Evolutionary conservation across 352 stramenopile species (phyloP).

Genomic region (Aphanomyces cochlioides): DNA sequence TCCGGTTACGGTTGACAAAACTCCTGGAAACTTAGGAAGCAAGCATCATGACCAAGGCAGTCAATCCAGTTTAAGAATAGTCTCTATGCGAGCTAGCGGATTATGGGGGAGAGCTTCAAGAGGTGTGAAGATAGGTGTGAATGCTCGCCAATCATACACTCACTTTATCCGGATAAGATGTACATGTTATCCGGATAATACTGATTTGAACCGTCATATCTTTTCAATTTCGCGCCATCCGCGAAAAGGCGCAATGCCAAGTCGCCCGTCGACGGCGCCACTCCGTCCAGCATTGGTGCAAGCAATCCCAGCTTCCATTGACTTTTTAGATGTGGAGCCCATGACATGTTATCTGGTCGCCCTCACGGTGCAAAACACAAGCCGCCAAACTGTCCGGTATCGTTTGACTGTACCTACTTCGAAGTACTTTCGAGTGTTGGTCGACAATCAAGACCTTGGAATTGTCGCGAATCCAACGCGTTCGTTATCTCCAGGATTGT

Average conservation of each 20-base stretch:
- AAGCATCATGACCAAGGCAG: too few species aligned
- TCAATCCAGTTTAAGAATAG: too few species aligned
- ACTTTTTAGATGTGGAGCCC: conserved; percentile 61
- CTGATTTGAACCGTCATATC: conserved; percentile 4
- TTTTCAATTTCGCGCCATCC: neutral
- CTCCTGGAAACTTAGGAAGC: too few species aligned
- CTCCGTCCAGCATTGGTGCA: conserved; percentile 39
- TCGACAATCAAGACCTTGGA: conserved; percentile 57
- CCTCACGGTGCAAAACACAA: conserved; percentile 65
- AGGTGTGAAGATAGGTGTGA: too few species aligned
- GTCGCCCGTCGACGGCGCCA: neutral
- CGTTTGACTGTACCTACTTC: conserved; percentile 50
- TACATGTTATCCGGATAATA: neutral
- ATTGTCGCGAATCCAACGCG: conserved; percentile 61
- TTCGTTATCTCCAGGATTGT: conserved; percentile 56
- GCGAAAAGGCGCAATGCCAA: neutral
- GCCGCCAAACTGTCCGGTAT: conserved; percentile 56
- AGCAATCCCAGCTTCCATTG: conserved; percentile 54
- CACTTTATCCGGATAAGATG: too few species aligned
- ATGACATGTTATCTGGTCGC: conserved; percentile 59
- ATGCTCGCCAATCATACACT: too few species aligned
- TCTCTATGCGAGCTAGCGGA: too few species aligned
- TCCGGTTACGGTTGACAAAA: too few species aligned
- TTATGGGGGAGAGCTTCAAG: too few species aligned
- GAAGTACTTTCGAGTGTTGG: conserved; percentile 56